Conservation (phyloP, 1,139 yeast genomes). For the Suhomyces yuchorum region DNA sequence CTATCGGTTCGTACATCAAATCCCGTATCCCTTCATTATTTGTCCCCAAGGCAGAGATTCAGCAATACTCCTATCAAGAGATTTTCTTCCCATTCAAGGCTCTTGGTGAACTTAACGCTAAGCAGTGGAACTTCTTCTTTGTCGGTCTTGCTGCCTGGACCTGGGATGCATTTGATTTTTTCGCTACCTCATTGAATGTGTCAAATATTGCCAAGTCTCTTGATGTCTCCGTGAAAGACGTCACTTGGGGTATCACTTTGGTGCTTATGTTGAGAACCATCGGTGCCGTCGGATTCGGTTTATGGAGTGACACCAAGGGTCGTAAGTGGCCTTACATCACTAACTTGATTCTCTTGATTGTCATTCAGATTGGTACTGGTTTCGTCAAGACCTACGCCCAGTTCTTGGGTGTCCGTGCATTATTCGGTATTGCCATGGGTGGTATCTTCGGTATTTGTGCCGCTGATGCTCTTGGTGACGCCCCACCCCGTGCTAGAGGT, state of each 20-base stretch:
- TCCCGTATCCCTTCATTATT: conserved; percentile 37
- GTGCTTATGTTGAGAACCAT: conserved; percentile 49
- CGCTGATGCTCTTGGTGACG: conserved; percentile 43
- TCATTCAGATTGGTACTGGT: conserved; percentile 45
- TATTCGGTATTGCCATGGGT: conserved; percentile 49
- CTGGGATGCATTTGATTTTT: conserved; percentile 48
- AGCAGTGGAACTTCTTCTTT: conserved; percentile 41
- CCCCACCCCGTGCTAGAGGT: conserved; percentile 42
- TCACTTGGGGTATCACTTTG: conserved; percentile 49
- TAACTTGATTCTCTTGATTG: conserved; percentile 33
- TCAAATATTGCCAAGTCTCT: conserved; percentile 33
- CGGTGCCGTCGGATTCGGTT: conserved; percentile 44
- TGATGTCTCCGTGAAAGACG: conserved; percentile 28
- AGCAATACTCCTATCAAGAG: conserved; percentile 30
- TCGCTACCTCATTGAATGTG: conserved; percentile 39
- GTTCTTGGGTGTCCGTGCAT: conserved; percentile 43
- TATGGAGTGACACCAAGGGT: conserved; percentile 41
- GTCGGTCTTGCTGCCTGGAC: conserved; percentile 39
- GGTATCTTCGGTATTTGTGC: conserved; percentile 44
- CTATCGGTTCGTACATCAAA: conserved; percentile 29
- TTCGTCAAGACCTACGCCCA: conserved; percentile 40
- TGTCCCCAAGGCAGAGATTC: conserved; percentile 33
- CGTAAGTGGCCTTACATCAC: conserved; percentile 42
- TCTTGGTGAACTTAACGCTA: conserved; percentile 29
- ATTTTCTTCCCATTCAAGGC: conserved; percentile 40